Evolutionary conservation across 306 rosid genomes (phyloP), one percentile per base, ranked within the genome.

Genomic region (Quercus gilva): DNA sequence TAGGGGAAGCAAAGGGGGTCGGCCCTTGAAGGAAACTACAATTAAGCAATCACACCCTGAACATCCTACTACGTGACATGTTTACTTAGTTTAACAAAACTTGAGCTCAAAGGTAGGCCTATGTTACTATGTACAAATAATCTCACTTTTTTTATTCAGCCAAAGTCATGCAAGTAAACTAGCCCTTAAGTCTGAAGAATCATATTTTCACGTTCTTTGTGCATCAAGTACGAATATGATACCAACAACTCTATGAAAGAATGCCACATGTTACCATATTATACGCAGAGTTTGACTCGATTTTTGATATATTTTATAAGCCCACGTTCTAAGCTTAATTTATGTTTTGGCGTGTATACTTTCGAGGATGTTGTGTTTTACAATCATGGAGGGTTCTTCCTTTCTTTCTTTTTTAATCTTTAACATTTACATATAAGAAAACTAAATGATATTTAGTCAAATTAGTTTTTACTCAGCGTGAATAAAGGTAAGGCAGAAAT

Each of bases 1-100:
- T 55, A 79, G 92, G 88, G 43, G 74, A 92, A 94, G 97, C 95
- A 94, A 94, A 90, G 97, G 86, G 86, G 78, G 53, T 25, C 70
- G 76, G 75, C 69, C 70, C 74, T 71, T 83, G 80, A 51, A 67
- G 74, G 20, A 43, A 43, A 69, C 31, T 5, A 21, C 71, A 76
- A 68, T 41, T 20, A 76, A 86, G 85, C 79, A 74, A 85, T 76
- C 76, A 25, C 15, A 53, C 56, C 59, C 43, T 33, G 74, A 74
- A 7, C 61, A 28, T 64, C 63, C 71, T 58, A 14, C 29, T 59
- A 15, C 69, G 37, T 86, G 78, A 81, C 81, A 60, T 53, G 69
- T 72, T 58, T 64, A 81, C 52, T 74, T 17, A 69, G 52, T 63
- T 73, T 74, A 52, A 56, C 23, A 5, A 83, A 77, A 76, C 89